phyloP scores from a whole-genome alignment of 2,329 filamentous ascomycete genomes.

The Dothideomycetes sp. region DNA sequence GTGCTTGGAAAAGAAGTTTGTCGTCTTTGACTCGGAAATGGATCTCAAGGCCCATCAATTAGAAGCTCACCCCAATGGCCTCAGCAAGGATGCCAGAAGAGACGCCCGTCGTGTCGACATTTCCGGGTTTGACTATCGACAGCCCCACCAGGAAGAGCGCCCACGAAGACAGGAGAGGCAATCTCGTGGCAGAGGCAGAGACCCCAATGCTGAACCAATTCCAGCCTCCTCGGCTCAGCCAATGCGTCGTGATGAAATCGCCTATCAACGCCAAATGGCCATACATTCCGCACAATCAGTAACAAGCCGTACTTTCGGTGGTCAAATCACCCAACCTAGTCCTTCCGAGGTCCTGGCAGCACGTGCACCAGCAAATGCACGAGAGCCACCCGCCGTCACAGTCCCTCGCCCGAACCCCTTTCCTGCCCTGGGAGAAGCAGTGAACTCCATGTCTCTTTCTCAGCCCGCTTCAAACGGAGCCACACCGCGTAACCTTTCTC shows the following conservation, averaged over 20 bases:
- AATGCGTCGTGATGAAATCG: slow-evolving; percentile 73
- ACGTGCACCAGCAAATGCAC: slow-evolving; percentile 30
- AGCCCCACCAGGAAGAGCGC: slow-evolving; percentile 55
- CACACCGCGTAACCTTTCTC: slow-evolving; percentile 24
- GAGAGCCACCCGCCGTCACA: slow-evolving; percentile 27
- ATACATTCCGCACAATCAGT: slow-evolving; percentile 80
- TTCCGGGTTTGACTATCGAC: slow-evolving; percentile 69
- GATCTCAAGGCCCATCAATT: slow-evolving; percentile 91
- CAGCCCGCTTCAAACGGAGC: slow-evolving; percentile 16
- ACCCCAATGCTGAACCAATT: slow-evolving; percentile 75
- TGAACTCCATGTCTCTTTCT: slow-evolving; percentile 1
- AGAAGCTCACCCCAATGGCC: slow-evolving; percentile 63
- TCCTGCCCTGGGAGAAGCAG: slow-evolving; percentile 4
- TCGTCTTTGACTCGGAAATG: slow-evolving; percentile 90
- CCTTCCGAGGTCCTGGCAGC: slow-evolving; percentile 27
- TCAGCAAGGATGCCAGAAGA: slow-evolving; percentile 73
- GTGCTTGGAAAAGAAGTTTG: slow-evolving; percentile 93
- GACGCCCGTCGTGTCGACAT: slow-evolving; percentile 82
- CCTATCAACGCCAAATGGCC: slow-evolving; percentile 83
- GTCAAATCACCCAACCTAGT: slow-evolving; percentile 51
- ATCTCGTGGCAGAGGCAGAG: slow-evolving; percentile 58
- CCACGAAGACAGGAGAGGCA: slow-evolving; percentile 20
- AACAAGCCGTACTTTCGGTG: slow-evolving; percentile 71
- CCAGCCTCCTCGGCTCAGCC: slow-evolving; percentile 69
- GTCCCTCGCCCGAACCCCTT: slow-evolving; percentile 21